Percentiles rank a stretch among this genome's conserved stretches.
These are phyloP conservation scores for Bothriochloa decipiens DNA, from an alignment of 176 grass and related monocot species.

Conservation along the genomic window DNA sequence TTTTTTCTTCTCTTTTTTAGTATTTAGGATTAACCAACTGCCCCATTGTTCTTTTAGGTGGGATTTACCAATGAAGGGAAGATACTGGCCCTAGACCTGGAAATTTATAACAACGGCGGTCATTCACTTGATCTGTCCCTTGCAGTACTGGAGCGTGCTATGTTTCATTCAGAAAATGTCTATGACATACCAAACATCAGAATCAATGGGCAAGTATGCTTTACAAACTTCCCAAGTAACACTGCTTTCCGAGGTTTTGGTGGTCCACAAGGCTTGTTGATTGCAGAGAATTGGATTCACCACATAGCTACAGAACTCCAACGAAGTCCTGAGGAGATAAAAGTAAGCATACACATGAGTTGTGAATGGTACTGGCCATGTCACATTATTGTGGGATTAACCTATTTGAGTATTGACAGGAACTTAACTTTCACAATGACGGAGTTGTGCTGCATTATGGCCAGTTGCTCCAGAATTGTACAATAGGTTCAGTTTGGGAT, in stretches of 20 bases:
- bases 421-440: constrained; percentile 88
- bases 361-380: constrained; percentile 31
- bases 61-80: constrained; percentile 90
- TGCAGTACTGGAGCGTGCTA: constrained; percentile 80
- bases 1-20: constrained; percentile 1
- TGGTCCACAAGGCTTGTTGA: constrained; percentile 92
- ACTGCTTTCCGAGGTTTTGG: constrained; percentile 98
- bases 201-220: constrained; percentile 78
- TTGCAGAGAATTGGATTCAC: constrained; percentile 95
- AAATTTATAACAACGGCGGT: constrained; percentile 88
- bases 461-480: constrained; percentile 74
- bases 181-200: constrained; percentile 83
- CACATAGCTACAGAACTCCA: constrained; percentile 77
- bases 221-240: constrained; percentile 96
- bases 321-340: constrained; percentile 81
- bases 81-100: constrained; percentile 77
- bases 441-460: constrained; percentile 81
- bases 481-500: constrained; percentile 74
- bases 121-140: constrained; percentile 81
- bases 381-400: constrained; percentile 11
- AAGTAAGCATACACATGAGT: constrained; percentile 46
- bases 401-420: constrained; percentile 53
- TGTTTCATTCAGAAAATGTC: constrained; percentile 87
- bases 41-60: constrained; percentile 55
- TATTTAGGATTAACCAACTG: constrained; percentile 8